phyloP scores from a whole-genome alignment of 2,329 filamentous ascomycete species.

The Aspergillus arachidicola region DNA sequence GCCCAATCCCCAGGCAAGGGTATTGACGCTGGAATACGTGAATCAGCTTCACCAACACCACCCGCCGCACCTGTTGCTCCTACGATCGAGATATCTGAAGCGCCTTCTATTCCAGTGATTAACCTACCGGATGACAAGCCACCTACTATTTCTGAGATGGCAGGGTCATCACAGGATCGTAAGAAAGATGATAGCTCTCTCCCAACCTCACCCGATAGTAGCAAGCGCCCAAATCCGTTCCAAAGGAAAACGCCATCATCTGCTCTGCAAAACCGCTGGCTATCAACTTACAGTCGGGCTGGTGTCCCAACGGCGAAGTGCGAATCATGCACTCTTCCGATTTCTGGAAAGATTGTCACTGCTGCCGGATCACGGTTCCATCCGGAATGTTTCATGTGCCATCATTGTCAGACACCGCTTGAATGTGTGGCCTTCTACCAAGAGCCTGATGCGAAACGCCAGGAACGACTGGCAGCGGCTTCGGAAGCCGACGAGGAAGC shows the following conservation, averaged over 20 bases:
- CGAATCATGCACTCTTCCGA: conserved; percentile 79
- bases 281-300: conserved; percentile 49
- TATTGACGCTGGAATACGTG: conserved; percentile 14
- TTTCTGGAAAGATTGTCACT: conserved; percentile 87
- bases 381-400: conserved; percentile 88
- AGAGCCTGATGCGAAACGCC: conserved; percentile 74
- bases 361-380: conserved; percentile 85
- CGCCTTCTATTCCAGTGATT: conserved; percentile 49
- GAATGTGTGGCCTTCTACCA: conserved; percentile 97
- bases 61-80: conserved; percentile 51
- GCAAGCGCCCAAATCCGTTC: conserved; percentile 27
- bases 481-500: conserved; percentile 63
- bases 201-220: conserved; percentile 20
- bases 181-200: conserved; percentile 18
- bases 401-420: conserved; percentile 80
- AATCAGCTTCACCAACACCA: conserved; percentile 34
- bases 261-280: conserved; percentile 40
- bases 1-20: conserved; percentile 30
- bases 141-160: conserved; percentile 42
- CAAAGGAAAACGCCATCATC: conserved; percentile 37
- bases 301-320: conserved; percentile 70
- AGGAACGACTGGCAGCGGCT: conserved; percentile 69
- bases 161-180: conserved; percentile 17
- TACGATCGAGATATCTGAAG: conserved; percentile 40
- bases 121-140: conserved; percentile 51